Conservation (phyloP, 2,329 filamentous ascomycete genomes). For the Colletotrichum tamarilloi region DNA sequence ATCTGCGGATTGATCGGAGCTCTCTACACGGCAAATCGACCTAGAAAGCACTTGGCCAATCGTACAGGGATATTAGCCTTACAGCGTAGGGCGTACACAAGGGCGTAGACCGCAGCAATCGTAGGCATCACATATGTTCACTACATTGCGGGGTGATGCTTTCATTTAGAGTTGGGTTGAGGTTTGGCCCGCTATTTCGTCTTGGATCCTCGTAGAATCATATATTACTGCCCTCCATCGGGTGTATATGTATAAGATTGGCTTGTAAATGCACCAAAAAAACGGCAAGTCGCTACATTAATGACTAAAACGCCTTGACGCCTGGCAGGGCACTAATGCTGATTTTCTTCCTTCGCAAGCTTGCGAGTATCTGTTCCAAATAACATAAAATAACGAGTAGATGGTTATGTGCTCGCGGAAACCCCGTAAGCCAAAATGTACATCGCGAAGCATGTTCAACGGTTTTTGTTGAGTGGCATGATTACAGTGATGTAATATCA, state of each 20-base stretch:
- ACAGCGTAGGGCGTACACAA: background rate
- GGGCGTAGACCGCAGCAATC: background rate
- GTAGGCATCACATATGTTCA: too few species aligned
- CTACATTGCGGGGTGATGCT: background rate
- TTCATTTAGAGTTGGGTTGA: background rate
- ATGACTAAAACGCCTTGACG: conserved; percentile 30
- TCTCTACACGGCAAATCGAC: too few species aligned
- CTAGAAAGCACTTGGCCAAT: background rate
- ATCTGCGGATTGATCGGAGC: background rate
- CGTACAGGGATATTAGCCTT: background rate
- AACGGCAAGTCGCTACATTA: conserved; percentile 25
- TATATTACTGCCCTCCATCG: conserved; percentile 18
- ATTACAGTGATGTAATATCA: background rate
- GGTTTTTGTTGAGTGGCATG: background rate
- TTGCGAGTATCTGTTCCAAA: conserved; percentile 2
- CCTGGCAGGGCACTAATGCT: conserved; percentile 18
- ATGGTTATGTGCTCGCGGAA: background rate
- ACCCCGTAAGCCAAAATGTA: background rate
- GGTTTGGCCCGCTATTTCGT: background rate
- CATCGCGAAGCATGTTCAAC: background rate
- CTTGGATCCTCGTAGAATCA: conserved; percentile 23
- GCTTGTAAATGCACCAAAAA: conserved; percentile 17
- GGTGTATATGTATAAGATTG: background rate
- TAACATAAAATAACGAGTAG: background rate
- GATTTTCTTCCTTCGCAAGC: background rate